Base-by-base conservation (phyloP, 176 grass and related monocot species). In the Tillandsia fasciculata region DNA sequence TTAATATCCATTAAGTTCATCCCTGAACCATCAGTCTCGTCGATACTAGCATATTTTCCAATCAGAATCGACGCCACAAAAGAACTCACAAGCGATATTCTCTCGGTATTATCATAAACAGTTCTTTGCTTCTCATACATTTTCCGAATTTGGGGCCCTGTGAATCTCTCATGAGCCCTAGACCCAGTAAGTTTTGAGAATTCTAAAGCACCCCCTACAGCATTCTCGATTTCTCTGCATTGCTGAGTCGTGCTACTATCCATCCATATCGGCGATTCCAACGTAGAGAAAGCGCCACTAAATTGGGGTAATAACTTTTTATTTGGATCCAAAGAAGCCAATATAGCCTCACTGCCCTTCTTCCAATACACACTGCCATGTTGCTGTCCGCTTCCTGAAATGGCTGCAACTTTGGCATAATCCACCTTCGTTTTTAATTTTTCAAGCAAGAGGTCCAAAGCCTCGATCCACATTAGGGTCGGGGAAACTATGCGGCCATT, bases 1-100 rank as follows among this genome's bases (percentile, higher is more conserved):
- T 87, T 92, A 81, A 97, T 87, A 79, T 92, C 93, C 93, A 97
- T 97, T 79, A 97, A 92, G 64, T 92, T 97, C 93, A 97, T 97
- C 68, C 93, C 93, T 56, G 93, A 86, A 50, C 89, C 93, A 49
- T 97, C 93, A 69, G 93, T 90, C 78, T 97, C 88, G 79, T 97
- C 93, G 66, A 97, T 97, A 70, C 86, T 83, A 53, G 86, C 93
- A 85, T 97, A 97, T 51, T 71, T 70, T 74, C 93, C 93, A 51
- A 85, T 72, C 27, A 97, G 78, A 70, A 92, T 64, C 26, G 93
- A 97, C 67, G 93, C 89, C 84, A 97, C 83, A 68, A 97, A 97
- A 5, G 88, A 92, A 79, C 93, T 97, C 64, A 97, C 93, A 74
- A 97, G 85, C 73, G 89, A 97, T 52, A 97, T 90, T 58, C 86